Conservation (phyloP, 495 filamentous ascomycete species). For the Trichoderma gamsii region DNA sequence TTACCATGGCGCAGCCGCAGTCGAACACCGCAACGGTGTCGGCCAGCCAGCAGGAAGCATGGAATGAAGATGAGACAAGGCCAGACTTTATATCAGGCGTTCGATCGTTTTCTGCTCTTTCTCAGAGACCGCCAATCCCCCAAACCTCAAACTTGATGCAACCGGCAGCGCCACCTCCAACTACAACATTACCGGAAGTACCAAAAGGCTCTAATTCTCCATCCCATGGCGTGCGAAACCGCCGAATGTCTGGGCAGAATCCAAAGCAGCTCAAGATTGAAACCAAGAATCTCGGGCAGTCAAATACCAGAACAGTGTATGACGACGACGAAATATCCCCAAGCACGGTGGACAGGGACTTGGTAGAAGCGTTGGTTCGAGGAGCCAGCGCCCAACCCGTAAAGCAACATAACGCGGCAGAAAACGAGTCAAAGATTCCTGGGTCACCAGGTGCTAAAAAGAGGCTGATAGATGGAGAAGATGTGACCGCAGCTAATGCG, state of each 20-base stretch:
- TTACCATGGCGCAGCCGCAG: constrained; percentile 51
- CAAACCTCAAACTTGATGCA: constrained; percentile 25
- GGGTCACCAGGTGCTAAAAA: background rate
- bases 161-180: constrained; percentile 36
- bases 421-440: background rate
- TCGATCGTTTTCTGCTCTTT: constrained; percentile 64
- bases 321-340: constrained; percentile 6
- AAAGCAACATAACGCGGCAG: background rate
- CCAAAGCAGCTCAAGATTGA: constrained; percentile 85
- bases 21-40: constrained; percentile 18
- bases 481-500: background rate
- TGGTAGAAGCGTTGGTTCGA: background rate
- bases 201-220: constrained; percentile 35
- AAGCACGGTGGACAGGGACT: background rate
- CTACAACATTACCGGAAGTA: constrained; percentile 35
- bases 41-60: constrained; percentile 13
- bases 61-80: constrained; percentile 54
- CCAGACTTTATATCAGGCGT: constrained; percentile 4
- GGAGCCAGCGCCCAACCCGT: background rate
- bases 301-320: constrained; percentile 8
- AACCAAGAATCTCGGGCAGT: constrained; percentile 50
- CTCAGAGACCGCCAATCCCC: constrained; percentile 49
- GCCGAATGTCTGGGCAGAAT: constrained; percentile 75
- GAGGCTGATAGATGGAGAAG: background rate
- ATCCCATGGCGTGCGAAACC: constrained; percentile 60